Evolutionary conservation across 202 grass and related monocot species (phyloP), one percentile per base, ranked within the genome.

Genomic region (Panicum virgatum): DNA sequence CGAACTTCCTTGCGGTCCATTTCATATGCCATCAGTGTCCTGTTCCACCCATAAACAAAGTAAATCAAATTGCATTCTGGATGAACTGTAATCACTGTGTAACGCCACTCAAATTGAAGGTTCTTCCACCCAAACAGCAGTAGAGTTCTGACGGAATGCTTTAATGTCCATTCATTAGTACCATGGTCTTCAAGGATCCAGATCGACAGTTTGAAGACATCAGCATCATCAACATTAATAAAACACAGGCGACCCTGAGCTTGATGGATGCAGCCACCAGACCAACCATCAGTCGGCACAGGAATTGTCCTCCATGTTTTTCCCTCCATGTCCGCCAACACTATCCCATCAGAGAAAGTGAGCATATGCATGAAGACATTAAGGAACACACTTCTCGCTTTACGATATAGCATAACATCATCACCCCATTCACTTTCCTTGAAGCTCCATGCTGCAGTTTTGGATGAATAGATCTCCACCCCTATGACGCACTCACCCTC

Each of bases 1-100:
- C 46, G 27, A 10, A 72, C 69, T 34, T 72, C 69, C 27, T 30
- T 51, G 27, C 69, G 30, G 70, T 73, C 70, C 70, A 73, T 38
- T 56, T 54, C 48, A 56, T 73, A 72, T 37, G 70, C 4, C 29
- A 73, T 37, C 18, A 73, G 12, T 10, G 47, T 52, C 0, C 38
- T 13, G 15, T 53, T 9, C 46, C 16, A 3, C 10, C 69, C 69
- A 53, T n/a, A 72, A 7, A 53, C 18, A 30, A 72, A 72, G 16
- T 37, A 72, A n/a, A 72, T 7, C 47, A 53, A 36, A 72, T 72
- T 72, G 20, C 68, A 47, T 32, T 51, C 44, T 11, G 68, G 68
- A 4, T 72, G 68, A 51, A 50, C 16, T 34, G 68, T 12, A 36
- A 72, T 72, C 26, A 72, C 7, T 51, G 4, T 5, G 9, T 12